phyloP scores from a whole-genome alignment of 176 grass and related monocot species.

The Rhynchospora tenuis region DNA sequence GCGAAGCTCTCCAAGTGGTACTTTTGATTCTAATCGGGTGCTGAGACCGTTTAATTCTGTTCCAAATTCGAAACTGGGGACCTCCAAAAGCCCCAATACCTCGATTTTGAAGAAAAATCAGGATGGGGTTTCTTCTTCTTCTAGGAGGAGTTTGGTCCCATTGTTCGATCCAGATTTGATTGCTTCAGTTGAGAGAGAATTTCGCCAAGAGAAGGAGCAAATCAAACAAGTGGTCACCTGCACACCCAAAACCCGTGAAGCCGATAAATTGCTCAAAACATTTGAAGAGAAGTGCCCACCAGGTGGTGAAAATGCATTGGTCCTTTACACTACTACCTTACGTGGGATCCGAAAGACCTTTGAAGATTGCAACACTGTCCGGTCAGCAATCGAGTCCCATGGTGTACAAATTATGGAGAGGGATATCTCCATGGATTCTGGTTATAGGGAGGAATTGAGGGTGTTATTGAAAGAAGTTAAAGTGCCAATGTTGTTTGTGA shows the following conservation, averaged over 20 bases:
- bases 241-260: conserved; percentile 44
- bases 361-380: conserved; percentile 85
- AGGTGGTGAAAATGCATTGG: conserved; percentile 52
- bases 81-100: conserved; percentile 53
- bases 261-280: conserved; percentile 37
- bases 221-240: conserved; percentile 53
- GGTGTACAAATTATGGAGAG: conserved; percentile 78
- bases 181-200: conserved; percentile 76
- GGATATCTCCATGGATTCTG: conserved; percentile 99
- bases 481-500: conserved; percentile 76
- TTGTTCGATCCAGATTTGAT: conserved; percentile 93
- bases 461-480: conserved; percentile 65
- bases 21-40: conserved; percentile 35
- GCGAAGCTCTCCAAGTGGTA: conserved; percentile 37
- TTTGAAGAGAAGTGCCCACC: conserved; percentile 54
- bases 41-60: conserved; percentile 66
- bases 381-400: conserved; percentile 57
- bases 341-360: conserved; percentile 78
- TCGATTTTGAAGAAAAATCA: conserved; percentile 39
- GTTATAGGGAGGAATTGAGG: conserved; percentile 85
- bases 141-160: conserved; percentile 75
- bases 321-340: conserved; percentile 89
- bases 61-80: conserved; percentile 63
- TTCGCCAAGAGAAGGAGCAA: conserved; percentile 66
- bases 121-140: conserved; percentile 48